Evolutionary conservation across 2,329 filamentous ascomycete genomes (phyloP).

Genomic region (Pyrenochaeta sp.): DNA sequence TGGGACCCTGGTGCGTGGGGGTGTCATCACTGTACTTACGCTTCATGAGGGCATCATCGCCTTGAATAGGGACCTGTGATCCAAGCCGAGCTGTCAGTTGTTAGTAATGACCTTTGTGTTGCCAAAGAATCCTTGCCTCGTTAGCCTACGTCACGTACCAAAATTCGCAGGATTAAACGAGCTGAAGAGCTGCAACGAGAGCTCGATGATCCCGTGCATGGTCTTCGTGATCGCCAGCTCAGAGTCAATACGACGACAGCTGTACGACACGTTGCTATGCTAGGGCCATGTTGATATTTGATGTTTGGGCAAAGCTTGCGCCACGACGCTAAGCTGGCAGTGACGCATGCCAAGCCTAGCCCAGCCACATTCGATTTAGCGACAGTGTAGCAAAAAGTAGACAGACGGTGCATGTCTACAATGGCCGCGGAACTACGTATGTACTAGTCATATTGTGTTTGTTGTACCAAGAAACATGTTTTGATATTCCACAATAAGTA

Average conservation of each 20-base stretch:
- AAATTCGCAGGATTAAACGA: slow-evolving; percentile 24
- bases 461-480: too few relatives aligned
- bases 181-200: slow-evolving; percentile 35
- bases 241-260: neutral
- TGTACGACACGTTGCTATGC: neutral
- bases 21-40: slow-evolving; percentile 26
- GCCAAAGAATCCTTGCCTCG: neutral
- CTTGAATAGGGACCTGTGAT: slow-evolving; percentile 26
- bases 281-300: neutral
- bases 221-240: slow-evolving; percentile 16
- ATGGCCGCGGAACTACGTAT: too few relatives aligned
- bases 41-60: slow-evolving; percentile 22
- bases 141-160: slow-evolving; percentile 19
- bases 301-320: neutral
- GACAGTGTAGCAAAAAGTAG: too few relatives aligned
- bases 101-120: slow-evolving; percentile 1
- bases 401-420: too few relatives aligned
- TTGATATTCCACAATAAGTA: too few relatives aligned
- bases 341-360: neutral
- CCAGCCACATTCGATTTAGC: neutral
- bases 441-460: too few relatives aligned
- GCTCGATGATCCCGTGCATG: slow-evolving; percentile 37
- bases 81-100: slow-evolving; percentile 11
- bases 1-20: neutral
- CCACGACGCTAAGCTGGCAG: neutral